phyloP scores from a whole-genome alignment of 768 basidiomycete species.

The Boletus fagicola region DNA sequence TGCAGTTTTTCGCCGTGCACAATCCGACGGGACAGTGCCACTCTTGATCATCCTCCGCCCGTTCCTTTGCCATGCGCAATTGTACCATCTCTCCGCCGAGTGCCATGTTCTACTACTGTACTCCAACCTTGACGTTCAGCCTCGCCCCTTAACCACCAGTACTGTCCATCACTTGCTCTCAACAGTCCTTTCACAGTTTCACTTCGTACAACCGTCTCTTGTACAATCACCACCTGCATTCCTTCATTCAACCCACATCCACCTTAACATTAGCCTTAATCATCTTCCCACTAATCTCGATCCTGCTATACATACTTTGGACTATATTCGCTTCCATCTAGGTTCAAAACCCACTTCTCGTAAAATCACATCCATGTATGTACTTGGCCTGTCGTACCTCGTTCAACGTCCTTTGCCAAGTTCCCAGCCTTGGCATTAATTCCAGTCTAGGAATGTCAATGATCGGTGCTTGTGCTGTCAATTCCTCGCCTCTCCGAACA shows the following conservation, averaged over 20 bases:
- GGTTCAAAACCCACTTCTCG: background rate
- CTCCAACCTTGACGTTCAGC: background rate
- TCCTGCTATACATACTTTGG: slow-evolving; percentile 4
- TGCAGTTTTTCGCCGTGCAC: slow-evolving; percentile 49
- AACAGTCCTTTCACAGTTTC: background rate
- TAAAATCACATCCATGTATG: background rate
- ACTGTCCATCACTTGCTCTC: background rate
- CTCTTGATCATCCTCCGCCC: slow-evolving; percentile 9
- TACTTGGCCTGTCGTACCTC: background rate
- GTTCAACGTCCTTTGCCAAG: background rate
- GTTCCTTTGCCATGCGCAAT: background rate
- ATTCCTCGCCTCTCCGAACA: background rate
- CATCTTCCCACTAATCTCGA: background rate
- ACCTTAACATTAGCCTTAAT: background rate
- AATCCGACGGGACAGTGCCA: slow-evolving; percentile 26
- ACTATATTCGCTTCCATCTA: background rate
- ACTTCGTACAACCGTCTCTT: background rate
- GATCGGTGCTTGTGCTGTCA: background rate
- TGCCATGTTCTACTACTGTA: slow-evolving; percentile 19
- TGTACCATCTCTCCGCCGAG: slow-evolving; percentile 9
- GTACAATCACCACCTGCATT: slow-evolving; percentile 12
- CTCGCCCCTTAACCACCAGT: background rate
- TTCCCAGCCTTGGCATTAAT: too few relatives aligned
- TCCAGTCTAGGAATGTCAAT: background rate
- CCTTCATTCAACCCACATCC: slow-evolving; percentile 7